Evolutionary conservation across 139 green algal genomes (phyloP), one percentile per base, ranked within the genome.

Genomic region (Tetratostichococcus sp.): DNA sequence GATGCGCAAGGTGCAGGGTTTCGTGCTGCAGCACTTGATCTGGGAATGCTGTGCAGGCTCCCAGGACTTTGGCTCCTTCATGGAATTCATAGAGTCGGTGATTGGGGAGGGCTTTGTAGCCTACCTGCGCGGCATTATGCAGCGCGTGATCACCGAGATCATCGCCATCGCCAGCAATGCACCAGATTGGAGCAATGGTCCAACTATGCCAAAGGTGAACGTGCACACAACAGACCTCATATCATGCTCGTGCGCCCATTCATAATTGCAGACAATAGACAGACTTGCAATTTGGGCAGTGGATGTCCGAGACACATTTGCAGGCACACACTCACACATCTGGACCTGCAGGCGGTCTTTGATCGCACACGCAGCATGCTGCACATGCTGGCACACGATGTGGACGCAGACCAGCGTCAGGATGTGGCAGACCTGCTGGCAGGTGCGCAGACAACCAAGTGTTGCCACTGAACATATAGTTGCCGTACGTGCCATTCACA

Each of bases 61-160:
- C n/a, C 26, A 70, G 32, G 30, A 67, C 34, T 79, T 89, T 50
- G 73, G 80, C 25, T 30, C 58, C 0, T 74, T 81, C 43, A 79
- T 90, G 25, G 62, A 43, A 0, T 70, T 87, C 31, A 68, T 79
- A 4, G n/a, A 89, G 75, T 73, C 86, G 43, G 30, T 78, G 23
- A 82, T 76, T 3, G 80, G 71, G 14, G 32, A 78, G 67, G n/a
- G 65, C 67, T 87, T 89, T 75, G 66, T 85, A 14, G 30, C 62
- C 26, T 79, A 80, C 26, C 31, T 84, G 30, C 35, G 30, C 30
- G 33, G 6, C 70, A 75, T 74, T 71, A 76, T 85, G 72, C 70
- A 75, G 23, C 68, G 57, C 33, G 80, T 82, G 65, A 79, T 89
- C 42, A 75, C 35, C 23, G 85, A 86, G 43, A 77, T 87, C 32